These are phyloP conservation scores for Chenopodium formosanum DNA, from an alignment of 148 eudicot species.

Conservation along the genomic window DNA sequence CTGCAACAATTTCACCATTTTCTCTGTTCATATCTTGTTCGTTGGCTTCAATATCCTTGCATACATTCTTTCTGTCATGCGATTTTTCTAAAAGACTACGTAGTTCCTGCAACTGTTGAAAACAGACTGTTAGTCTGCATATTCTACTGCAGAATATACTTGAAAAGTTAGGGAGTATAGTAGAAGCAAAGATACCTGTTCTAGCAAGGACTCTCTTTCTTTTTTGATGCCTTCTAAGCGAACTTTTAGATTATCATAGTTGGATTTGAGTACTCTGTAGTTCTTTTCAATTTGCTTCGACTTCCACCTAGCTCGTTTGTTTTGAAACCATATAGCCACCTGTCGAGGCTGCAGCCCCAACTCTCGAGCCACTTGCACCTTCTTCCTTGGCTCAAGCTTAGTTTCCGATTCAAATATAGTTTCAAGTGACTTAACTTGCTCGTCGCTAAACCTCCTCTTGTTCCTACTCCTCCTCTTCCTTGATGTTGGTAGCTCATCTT, in stretches of 20 bases:
- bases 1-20: slow-evolving; percentile 20
- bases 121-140: slow-evolving; percentile 11
- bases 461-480: slow-evolving; percentile 43
- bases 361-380: slow-evolving; percentile 59
- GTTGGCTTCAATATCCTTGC: slow-evolving; percentile 27
- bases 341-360: slow-evolving; percentile 68
- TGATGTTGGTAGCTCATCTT: slow-evolving; percentile 13
- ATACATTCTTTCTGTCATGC: slow-evolving; percentile 22
- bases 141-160: slow-evolving; percentile 2
- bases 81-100: slow-evolving; percentile 32
- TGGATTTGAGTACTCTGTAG: slow-evolving; percentile 35
- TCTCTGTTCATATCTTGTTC: slow-evolving; percentile 22
- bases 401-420: slow-evolving; percentile 51
- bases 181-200: slow-evolving; percentile 40
- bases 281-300: slow-evolving; percentile 62
- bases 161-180: neutral
- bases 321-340: slow-evolving; percentile 82
- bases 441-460: slow-evolving; percentile 56
- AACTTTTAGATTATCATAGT: slow-evolving; percentile 44
- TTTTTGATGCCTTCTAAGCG: slow-evolving; percentile 40
- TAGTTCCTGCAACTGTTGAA: slow-evolving; percentile 49
- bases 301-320: slow-evolving; percentile 68
- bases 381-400: slow-evolving; percentile 63
- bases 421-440: slow-evolving; percentile 60
- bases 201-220: slow-evolving; percentile 49